These are phyloP conservation scores for Primulina huaijiensis DNA, from an alignment of 257 asterid species.

Conservation along the genomic window DNA sequence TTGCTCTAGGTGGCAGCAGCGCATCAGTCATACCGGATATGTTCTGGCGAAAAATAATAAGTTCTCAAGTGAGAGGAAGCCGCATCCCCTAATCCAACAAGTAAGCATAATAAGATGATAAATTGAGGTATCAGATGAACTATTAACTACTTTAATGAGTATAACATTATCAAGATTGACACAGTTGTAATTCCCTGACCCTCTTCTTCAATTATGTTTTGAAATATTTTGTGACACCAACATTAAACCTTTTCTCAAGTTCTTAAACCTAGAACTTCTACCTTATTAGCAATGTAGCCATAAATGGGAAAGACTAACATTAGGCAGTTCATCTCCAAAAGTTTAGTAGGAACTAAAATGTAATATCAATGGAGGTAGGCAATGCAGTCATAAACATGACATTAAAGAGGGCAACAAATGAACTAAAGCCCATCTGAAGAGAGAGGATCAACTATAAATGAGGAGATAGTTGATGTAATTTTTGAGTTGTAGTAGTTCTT, in stretches of 20 bases:
- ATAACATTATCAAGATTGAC: background rate
- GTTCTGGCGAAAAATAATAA: conserved; percentile 71
- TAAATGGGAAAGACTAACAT: background rate
- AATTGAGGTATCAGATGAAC: background rate
- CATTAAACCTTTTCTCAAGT: background rate
- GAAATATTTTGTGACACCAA: background rate
- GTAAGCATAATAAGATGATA: conserved; percentile 30
- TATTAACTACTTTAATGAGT: background rate
- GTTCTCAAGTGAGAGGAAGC: conserved; percentile 91
- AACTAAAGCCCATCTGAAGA: background rate
- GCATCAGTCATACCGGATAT: conserved; percentile 64
- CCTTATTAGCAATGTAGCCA: background rate
- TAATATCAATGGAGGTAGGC: background rate
- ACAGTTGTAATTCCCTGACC: background rate
- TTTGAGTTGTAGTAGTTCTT: background rate
- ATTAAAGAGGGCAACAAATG: background rate
- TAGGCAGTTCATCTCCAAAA: too few relatives aligned
- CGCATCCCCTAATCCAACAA: conserved; percentile 72
- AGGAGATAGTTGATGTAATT: background rate
- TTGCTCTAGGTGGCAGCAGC: conserved; percentile 32
- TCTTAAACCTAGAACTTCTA: background rate
- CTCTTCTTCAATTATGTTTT: background rate
- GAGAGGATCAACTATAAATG: background rate
- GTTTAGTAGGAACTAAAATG: background rate
- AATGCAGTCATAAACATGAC: background rate